phyloP scores from a whole-genome alignment of 257 asterid genomes.

The Voacanga thouarsii region DNA sequence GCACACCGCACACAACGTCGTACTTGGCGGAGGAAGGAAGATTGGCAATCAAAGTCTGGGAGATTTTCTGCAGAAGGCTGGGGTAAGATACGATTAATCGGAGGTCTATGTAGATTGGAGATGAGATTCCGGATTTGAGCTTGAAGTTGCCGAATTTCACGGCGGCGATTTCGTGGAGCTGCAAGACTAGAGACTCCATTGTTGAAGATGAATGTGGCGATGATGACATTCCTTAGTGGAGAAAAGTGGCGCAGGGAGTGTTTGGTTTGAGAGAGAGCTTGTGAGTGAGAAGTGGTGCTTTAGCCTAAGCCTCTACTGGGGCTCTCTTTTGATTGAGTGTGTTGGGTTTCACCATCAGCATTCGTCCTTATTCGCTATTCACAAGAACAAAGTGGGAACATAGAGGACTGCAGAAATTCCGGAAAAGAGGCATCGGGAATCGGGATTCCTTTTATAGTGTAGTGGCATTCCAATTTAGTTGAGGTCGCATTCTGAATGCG shows the following conservation, averaged over 20 bases:
- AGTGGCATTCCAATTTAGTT: too few species aligned
- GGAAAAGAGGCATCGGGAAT: too few species aligned
- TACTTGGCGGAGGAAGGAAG: conserved; percentile 59
- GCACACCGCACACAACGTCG: conserved; percentile 89
- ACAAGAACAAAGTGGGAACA: too few species aligned
- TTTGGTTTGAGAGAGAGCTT: background rate
- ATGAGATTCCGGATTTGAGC: conserved; percentile 89
- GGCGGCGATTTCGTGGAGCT: conserved; percentile 91
- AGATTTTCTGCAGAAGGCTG: conserved; percentile 66
- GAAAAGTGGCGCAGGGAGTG: background rate
- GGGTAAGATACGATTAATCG: conserved; percentile 93
- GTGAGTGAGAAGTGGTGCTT: too few species aligned
- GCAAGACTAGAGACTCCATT: conserved; percentile 74
- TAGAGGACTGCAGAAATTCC: too few species aligned
- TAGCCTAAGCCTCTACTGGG: too few species aligned
- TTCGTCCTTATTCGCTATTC: too few species aligned
- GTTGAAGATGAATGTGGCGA: conserved; percentile 19
- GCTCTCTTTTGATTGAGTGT: too few species aligned
- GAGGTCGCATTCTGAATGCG: too few species aligned
- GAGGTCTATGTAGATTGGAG: conserved; percentile 97
- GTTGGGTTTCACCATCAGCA: too few species aligned
- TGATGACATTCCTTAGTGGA: conserved; percentile 7
- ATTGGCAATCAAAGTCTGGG: conserved; percentile 51
- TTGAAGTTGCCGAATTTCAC: conserved; percentile 92
- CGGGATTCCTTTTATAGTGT: too few species aligned